These are phyloP conservation scores for Rutstroemia sp. DNA, from an alignment of 2,329 filamentous ascomycete genomes.

Conservation along the genomic window DNA sequence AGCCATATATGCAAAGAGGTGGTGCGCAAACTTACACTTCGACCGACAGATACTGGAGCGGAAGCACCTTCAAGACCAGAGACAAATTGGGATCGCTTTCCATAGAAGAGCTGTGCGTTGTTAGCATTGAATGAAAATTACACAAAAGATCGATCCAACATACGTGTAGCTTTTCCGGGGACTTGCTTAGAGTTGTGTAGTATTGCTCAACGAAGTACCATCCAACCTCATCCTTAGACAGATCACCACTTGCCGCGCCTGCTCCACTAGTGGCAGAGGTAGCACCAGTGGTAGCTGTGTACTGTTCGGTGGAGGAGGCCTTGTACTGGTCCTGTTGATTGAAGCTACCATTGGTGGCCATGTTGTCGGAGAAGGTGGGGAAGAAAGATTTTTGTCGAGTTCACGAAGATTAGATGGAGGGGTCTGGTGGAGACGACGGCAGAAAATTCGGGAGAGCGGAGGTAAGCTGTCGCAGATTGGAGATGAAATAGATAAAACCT, in stretches of 20 bases:
- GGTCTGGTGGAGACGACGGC: background rate
- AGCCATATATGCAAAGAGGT: constrained; percentile 8
- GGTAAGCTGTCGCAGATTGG: constrained; percentile 12
- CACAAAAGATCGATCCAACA: constrained; percentile 26
- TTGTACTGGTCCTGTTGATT: constrained; percentile 31
- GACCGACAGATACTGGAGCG: constrained; percentile 77
- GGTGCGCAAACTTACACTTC: constrained; percentile 55
- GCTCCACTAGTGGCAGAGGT: constrained; percentile 26
- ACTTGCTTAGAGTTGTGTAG: constrained; percentile 95
- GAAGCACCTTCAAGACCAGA: constrained; percentile 87
- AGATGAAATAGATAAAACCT: background rate
- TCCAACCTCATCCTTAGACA: constrained; percentile 86
- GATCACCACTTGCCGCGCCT: constrained; percentile 36
- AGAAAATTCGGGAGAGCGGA: background rate
- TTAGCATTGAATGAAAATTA: constrained; percentile 12
- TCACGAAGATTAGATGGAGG: constrained; percentile 14
- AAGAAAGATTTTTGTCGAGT: constrained; percentile 18
- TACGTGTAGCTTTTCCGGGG: constrained; percentile 84
- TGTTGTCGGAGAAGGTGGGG: constrained; percentile 18
- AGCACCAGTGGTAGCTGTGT: constrained; percentile 27
- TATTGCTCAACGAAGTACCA: constrained; percentile 99
- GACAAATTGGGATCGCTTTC: constrained; percentile 91
- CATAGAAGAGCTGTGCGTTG: constrained; percentile 70
- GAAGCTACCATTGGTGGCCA: constrained; percentile 31
- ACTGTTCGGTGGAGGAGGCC: constrained; percentile 25